Conservation (phyloP, 2,329 filamentous ascomycete species). For the Lachnellula hyalina region DNA sequence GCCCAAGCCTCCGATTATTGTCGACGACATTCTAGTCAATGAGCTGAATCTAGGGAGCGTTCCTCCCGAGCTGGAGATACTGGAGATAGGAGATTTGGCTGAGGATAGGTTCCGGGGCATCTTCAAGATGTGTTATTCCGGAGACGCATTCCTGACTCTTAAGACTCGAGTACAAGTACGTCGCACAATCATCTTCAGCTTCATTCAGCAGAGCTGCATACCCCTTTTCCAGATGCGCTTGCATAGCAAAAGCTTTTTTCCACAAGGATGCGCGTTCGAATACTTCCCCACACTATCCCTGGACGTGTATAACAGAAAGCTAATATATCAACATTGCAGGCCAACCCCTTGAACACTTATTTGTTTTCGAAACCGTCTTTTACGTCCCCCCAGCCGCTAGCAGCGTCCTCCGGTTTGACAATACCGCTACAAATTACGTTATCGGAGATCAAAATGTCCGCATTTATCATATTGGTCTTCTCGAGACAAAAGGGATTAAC, state of each 20-base stretch:
- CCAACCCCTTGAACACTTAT: conserved; percentile 95
- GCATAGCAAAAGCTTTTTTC: conserved; percentile 24
- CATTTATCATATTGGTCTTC: conserved; percentile 96
- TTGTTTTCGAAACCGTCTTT: conserved; percentile 86
- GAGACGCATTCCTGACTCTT: conserved; percentile 90
- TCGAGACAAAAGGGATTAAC: conserved; percentile 96
- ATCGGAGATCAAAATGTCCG: conserved; percentile 91
- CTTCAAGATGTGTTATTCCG: conserved; percentile 98
- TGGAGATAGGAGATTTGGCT: conserved; percentile 95
- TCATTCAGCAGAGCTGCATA: not conserved
- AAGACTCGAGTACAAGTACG: conserved; percentile 89
- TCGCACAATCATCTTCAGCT: conserved; percentile 22
- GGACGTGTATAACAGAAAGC: conserved; percentile 33
- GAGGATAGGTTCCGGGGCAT: conserved; percentile 97
- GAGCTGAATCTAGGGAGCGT: conserved; percentile 95
- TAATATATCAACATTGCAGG: conserved; percentile 55
- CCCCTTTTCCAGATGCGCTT: conserved; percentile 6
- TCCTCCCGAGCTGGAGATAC: conserved; percentile 89
- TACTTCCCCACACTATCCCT: conserved; percentile 14
- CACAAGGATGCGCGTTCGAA: conserved; percentile 29
- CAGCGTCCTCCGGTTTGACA: conserved; percentile 84
- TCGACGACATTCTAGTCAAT: conserved; percentile 97
- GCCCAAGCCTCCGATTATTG: conserved; percentile 96
- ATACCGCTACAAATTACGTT: conserved; percentile 97
- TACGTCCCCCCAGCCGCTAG: conserved; percentile 86